phyloP scores from a whole-genome alignment of 495 filamentous ascomycete species.

The Penicillium odoratum region DNA sequence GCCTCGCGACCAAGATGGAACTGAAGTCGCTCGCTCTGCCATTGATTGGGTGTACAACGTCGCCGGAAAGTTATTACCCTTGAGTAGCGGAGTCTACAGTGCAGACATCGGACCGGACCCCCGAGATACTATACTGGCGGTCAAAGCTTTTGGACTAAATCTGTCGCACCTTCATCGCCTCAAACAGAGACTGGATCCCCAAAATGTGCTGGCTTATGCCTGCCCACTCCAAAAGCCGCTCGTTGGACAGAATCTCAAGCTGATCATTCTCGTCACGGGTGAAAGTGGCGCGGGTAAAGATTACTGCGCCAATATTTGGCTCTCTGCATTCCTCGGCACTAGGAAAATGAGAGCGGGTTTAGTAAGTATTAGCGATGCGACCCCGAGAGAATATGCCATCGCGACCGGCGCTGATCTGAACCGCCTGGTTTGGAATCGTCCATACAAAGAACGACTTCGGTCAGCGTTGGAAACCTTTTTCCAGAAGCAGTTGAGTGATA shows the following conservation, averaged over 20 bases:
- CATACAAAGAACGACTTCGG: slow-evolving; percentile 64
- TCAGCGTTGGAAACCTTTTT: slow-evolving; percentile 55
- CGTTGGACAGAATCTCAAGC: slow-evolving; percentile 41
- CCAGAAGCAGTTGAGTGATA: slow-evolving; percentile 44
- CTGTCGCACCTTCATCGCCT: slow-evolving; percentile 50
- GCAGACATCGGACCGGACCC: slow-evolving; percentile 66
- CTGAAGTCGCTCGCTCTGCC: slow-evolving; percentile 40
- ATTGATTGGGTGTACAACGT: slow-evolving; percentile 59
- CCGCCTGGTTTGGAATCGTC: slow-evolving; percentile 52
- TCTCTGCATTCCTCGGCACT: slow-evolving; percentile 36
- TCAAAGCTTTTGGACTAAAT: slow-evolving; percentile 60
- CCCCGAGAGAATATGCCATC: slow-evolving; percentile 59
- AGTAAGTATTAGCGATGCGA: slow-evolving; percentile 61
- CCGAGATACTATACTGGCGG: slow-evolving; percentile 52
- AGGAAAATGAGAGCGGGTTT: slow-evolving; percentile 41
- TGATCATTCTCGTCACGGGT: slow-evolving; percentile 60
- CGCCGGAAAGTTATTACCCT: slow-evolving; percentile 46
- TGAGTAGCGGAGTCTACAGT: slow-evolving; percentile 55
- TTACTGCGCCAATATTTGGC: slow-evolving; percentile 59
- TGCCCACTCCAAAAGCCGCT: slow-evolving; percentile 50
- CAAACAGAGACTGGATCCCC: slow-evolving; percentile 53
- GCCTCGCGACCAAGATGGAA: slow-evolving; percentile 55
- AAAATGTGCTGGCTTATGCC: slow-evolving; percentile 53
- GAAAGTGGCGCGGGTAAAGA: slow-evolving; percentile 61
- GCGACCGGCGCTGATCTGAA: slow-evolving; percentile 50